phyloP scores from a whole-genome alignment of 306 rosid species.

The Vigna radiata region DNA sequence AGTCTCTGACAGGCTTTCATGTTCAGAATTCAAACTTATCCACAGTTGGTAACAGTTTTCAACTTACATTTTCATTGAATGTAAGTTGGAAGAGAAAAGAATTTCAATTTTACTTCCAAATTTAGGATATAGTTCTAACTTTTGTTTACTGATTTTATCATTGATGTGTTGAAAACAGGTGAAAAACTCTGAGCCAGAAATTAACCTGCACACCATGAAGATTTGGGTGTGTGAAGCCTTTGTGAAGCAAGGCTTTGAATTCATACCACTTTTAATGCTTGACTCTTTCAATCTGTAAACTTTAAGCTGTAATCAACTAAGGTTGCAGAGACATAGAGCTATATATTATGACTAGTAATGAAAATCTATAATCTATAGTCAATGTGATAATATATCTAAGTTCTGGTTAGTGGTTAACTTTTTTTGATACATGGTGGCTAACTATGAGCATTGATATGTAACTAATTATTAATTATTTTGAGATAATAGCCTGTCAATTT shows the following conservation, averaged over 20 bases:
- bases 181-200: slow-evolving; percentile 51
- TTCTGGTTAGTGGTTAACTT: not conserved
- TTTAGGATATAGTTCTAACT: not conserved
- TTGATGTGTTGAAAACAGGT: slow-evolving; percentile 53
- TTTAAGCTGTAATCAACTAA: slow-evolving; percentile 17
- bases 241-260: slow-evolving; percentile 73
- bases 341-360: not conserved
- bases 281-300: slow-evolving; percentile 6
- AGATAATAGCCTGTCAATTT: not conserved
- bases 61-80: slow-evolving; percentile 59
- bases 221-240: slow-evolving; percentile 78
- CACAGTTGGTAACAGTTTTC: slow-evolving; percentile 56
- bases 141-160: not conserved
- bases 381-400: not conserved
- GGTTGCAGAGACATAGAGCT: not conserved
- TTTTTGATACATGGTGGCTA: not conserved
- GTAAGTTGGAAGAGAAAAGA: slow-evolving; percentile 41
- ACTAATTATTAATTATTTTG: slow-evolving; percentile 35
- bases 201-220: slow-evolving; percentile 68
- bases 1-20: slow-evolving; percentile 63
- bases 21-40: slow-evolving; percentile 67
- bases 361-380: not conserved
- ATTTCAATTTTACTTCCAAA: too few species aligned
- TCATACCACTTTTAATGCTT: slow-evolving; percentile 38
- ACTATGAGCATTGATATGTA: not conserved